Evolutionary conservation across 371 early-diverging fungal species (phyloP).

Genomic region (Syncephalastrum contaminatum): DNA sequence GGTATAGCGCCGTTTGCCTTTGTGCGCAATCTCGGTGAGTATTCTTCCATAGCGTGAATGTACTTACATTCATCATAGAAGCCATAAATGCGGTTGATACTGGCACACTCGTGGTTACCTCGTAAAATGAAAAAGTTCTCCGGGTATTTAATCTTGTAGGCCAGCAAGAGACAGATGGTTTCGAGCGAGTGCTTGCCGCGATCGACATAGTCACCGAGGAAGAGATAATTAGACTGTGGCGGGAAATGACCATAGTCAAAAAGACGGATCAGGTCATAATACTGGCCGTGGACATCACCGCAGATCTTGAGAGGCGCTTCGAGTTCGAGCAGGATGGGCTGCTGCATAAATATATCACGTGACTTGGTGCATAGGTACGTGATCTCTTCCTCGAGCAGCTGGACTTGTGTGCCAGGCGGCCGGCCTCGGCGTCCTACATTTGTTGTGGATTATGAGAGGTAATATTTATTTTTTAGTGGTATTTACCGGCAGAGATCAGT

Average conservation of each 20-base stretch:
- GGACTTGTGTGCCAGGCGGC: constrained; percentile 86
- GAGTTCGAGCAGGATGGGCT: constrained; percentile 92
- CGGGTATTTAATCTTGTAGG: constrained; percentile 94
- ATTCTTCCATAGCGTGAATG: not conserved
- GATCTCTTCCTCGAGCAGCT: constrained; percentile 82
- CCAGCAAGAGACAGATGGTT: constrained; percentile 70
- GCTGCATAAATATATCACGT: constrained; percentile 88
- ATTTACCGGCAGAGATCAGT: too few species aligned
- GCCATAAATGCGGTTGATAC: constrained; percentile 96
- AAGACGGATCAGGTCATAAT: constrained; percentile 89
- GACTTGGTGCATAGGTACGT: constrained; percentile 80
- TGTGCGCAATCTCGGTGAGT: not conserved
- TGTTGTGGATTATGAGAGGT: too few species aligned
- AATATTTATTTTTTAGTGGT: too few species aligned
- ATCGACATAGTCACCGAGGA: constrained; percentile 96
- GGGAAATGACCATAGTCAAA: constrained; percentile 94
- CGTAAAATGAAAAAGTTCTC: constrained; percentile 95
- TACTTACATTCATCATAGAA: constrained; percentile 96
- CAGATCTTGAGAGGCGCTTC: constrained; percentile 95
- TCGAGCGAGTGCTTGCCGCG: constrained; percentile 89
- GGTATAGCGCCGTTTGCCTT: constrained; percentile 87
- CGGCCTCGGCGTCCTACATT: constrained; percentile 67
- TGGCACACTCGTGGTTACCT: constrained; percentile 94
- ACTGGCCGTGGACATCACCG: constrained; percentile 85
- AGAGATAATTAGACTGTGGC: constrained; percentile 87